Conservation (phyloP, 352 stramenopile species). For the Peronospora tabacina region DNA sequence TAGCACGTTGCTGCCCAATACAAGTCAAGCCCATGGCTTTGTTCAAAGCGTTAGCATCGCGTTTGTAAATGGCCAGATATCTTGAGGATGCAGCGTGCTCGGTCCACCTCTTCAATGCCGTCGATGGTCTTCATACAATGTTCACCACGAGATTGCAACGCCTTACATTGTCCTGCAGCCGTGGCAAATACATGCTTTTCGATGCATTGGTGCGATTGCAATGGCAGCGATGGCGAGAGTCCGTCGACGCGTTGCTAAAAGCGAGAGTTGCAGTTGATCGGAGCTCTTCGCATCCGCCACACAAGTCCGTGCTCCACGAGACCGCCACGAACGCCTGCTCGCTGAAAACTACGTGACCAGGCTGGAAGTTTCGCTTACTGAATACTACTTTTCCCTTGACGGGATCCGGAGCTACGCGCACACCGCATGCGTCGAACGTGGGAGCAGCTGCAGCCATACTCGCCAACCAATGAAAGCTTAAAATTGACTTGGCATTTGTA, state of each 20-base stretch:
- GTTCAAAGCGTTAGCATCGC: slow-evolving; percentile 35
- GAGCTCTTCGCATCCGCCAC: slow-evolving; percentile 45
- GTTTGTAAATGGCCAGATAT: slow-evolving; percentile 54
- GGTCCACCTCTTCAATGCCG: slow-evolving; percentile 61
- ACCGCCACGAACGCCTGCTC: slow-evolving; percentile 69
- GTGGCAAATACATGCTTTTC: slow-evolving; percentile 37
- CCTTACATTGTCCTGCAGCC: slow-evolving; percentile 35
- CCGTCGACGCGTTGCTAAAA: slow-evolving; percentile 7
- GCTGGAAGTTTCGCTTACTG: slow-evolving; percentile 40
- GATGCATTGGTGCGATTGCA: slow-evolving; percentile 26
- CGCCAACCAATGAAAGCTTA: slow-evolving; percentile 10
- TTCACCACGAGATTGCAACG: slow-evolving; percentile 48
- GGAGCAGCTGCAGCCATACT: slow-evolving; percentile 37
- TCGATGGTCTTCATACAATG: slow-evolving; percentile 44
- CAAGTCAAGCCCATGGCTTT: slow-evolving; percentile 42
- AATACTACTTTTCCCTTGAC: slow-evolving; percentile 60
- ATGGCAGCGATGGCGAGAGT: slow-evolving; percentile 28
- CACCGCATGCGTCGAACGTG: slow-evolving; percentile 44
- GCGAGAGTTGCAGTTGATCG: slow-evolving; percentile 18
- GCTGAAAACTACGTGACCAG: slow-evolving; percentile 66
- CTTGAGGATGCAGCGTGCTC: slow-evolving; percentile 61
- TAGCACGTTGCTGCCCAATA: slow-evolving; percentile 35
- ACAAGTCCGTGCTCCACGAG: slow-evolving; percentile 59
- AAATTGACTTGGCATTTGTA: slow-evolving; percentile 15
- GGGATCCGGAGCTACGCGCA: slow-evolving; percentile 41